phyloP scores from a whole-genome alignment of 164 flowering plant genomes.

The Houttuynia cordata region DNA sequence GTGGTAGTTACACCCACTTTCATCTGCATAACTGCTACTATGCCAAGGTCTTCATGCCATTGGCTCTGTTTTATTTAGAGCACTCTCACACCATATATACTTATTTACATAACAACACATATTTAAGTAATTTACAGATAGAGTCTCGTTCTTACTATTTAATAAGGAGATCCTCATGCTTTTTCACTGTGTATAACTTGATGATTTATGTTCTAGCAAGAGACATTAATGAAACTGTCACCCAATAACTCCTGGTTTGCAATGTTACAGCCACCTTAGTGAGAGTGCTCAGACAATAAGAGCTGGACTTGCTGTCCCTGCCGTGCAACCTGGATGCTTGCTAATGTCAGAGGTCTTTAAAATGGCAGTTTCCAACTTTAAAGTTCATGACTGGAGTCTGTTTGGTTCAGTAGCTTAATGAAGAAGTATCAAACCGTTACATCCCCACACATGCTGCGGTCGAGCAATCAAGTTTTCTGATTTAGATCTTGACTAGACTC shows the following conservation, averaged over 20 bases:
- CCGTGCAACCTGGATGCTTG: conserved; percentile 42
- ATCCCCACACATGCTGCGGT: not conserved
- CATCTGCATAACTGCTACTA: no score
- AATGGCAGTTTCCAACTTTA: conserved; percentile 56
- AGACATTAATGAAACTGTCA: not conserved
- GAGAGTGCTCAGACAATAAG: conserved; percentile 66
- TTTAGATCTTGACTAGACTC: no score
- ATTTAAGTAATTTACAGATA: no score
- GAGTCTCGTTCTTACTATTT: no score
- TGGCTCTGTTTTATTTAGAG: no score
- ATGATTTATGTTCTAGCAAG: not conserved
- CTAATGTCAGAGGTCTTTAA: conserved; percentile 65
- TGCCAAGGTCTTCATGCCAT: no score
- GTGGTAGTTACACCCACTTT: no score
- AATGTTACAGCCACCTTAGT: conserved; percentile 46
- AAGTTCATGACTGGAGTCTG: conserved; percentile 76
- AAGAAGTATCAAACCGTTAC: not conserved
- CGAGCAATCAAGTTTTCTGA: no score
- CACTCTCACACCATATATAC: no score
- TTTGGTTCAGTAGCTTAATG: conserved; percentile 22
- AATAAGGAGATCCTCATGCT: no score
- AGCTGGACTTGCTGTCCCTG: conserved; percentile 57
- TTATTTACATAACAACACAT: no score
- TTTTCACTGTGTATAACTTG: not conserved
- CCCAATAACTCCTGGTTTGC: not conserved